Evolutionary conservation across 257 asterid genomes (phyloP).

Genomic region (Asclepias syriaca): DNA sequence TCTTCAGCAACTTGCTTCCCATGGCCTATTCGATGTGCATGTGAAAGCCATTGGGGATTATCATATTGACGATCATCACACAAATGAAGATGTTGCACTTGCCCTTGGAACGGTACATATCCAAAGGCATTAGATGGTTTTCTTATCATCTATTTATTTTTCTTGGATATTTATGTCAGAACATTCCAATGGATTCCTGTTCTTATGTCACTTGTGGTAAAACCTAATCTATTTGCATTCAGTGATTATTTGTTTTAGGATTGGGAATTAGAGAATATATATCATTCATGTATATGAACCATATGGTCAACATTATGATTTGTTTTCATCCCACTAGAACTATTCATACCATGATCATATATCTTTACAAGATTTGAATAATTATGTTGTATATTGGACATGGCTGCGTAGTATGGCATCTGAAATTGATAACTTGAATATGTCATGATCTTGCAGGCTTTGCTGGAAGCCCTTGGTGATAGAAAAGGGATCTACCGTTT

Average conservation of each 20-base stretch:
- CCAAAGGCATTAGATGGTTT: background rate
- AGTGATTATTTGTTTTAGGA: background rate
- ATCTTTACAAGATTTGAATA: background rate
- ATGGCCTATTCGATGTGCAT: conserved; percentile 72
- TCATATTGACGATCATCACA: conserved; percentile 94
- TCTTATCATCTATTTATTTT: background rate
- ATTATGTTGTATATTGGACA: background rate
- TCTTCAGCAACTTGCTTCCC: conserved; percentile 89
- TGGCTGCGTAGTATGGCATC: background rate
- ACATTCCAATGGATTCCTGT: background rate
- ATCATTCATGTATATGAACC: too few relatives aligned
- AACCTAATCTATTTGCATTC: background rate
- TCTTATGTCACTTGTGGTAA: background rate
- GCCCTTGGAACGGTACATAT: conserved; percentile 83
- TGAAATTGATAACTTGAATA: conserved; percentile 1
- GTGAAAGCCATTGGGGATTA: conserved; percentile 87
- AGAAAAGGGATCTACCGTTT: conserved; percentile 89
- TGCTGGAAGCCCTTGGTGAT: conserved; percentile 91
- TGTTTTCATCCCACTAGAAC: background rate
- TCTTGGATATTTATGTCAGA: background rate
- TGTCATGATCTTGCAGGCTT: conserved; percentile 45
- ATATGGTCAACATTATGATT: background rate
- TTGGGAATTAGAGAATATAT: background rate
- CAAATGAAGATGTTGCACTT: conserved; percentile 84
- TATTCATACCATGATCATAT: background rate